phyloP scores from a whole-genome alignment of 257 asterid species.

The Datura wrightii region DNA sequence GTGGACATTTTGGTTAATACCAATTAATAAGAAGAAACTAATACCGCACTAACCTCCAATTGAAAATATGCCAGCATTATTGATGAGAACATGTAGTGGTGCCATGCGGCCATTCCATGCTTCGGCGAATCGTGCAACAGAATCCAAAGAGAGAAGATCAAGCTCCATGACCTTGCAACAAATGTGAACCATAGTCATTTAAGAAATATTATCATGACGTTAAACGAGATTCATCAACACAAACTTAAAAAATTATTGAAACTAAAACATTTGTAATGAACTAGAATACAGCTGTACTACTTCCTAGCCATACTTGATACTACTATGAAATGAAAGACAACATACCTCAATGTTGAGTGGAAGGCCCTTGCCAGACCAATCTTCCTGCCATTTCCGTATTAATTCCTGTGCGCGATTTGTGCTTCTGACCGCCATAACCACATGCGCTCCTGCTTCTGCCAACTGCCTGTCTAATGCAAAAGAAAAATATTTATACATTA shows the following conservation, averaged over 20 bases:
- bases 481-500: slow-evolving; percentile 31
- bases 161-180: slow-evolving; percentile 82
- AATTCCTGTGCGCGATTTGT: slow-evolving; percentile 72
- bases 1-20: background rate
- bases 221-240: background rate
- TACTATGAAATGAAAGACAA: background rate
- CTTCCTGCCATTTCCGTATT: slow-evolving; percentile 80
- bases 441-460: slow-evolving; percentile 95
- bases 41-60: slow-evolving; percentile 64
- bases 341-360: slow-evolving; percentile 90
- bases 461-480: slow-evolving; percentile 62
- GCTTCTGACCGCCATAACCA: slow-evolving; percentile 95
- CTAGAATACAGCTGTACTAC: background rate
- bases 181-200: slow-evolving; percentile 6
- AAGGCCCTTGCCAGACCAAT: slow-evolving; percentile 83
- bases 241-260: background rate
- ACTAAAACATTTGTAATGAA: background rate
- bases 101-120: slow-evolving; percentile 81
- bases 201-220: background rate
- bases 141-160: slow-evolving; percentile 87
- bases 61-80: slow-evolving; percentile 93
- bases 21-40: slow-evolving; percentile 14
- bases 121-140: slow-evolving; percentile 84
- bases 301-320: background rate
- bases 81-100: slow-evolving; percentile 80